Percentiles rank a stretch among this genome's conserved stretches.
Conservation (phyloP, 768 basidiomycete species). For the Brasilioporus rufonigricans region DNA sequence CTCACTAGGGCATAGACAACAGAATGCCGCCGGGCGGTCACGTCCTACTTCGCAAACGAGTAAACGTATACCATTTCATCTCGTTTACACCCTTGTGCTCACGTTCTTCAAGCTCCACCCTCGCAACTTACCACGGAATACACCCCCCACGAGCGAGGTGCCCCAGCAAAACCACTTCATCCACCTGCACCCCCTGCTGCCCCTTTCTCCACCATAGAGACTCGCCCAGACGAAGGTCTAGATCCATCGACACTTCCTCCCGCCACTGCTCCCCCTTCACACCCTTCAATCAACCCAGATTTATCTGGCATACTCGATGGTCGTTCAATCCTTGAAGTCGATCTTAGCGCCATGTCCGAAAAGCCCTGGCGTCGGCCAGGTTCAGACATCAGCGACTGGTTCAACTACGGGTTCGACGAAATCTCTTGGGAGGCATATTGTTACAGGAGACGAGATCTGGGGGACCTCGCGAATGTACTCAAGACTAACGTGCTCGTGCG, state of each 20-base stretch:
- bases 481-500: slow-evolving; percentile 82
- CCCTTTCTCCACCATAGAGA: slow-evolving; percentile 19
- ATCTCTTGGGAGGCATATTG: slow-evolving; percentile 93
- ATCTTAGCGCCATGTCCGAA: slow-evolving; percentile 67
- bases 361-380: slow-evolving; percentile 93
- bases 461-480: slow-evolving; percentile 74
- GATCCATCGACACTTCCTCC: slow-evolving; percentile 66
- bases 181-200: slow-evolving; percentile 19
- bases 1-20: slow-evolving; percentile 30
- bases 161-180: slow-evolving; percentile 32
- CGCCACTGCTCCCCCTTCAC: slow-evolving; percentile 71
- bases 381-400: slow-evolving; percentile 94
- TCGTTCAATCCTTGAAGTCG: slow-evolving; percentile 81
- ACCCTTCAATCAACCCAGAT: slow-evolving; percentile 73
- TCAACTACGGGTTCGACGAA: slow-evolving; percentile 99
- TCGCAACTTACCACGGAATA: slow-evolving; percentile 80
- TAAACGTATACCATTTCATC: slow-evolving; percentile 25
- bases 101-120: slow-evolving; percentile 32
- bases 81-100: slow-evolving; percentile 4
- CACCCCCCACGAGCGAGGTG: slow-evolving; percentile 66
- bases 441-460: slow-evolving; percentile 76
- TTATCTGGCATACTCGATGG: slow-evolving; percentile 67
- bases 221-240: slow-evolving; percentile 45
- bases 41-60: slow-evolving; percentile 33
- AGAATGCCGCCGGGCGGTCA: slow-evolving; percentile 32